phyloP scores from a whole-genome alignment of 208 protist genomes.

The Endotrypanum monterogeii region DNA sequence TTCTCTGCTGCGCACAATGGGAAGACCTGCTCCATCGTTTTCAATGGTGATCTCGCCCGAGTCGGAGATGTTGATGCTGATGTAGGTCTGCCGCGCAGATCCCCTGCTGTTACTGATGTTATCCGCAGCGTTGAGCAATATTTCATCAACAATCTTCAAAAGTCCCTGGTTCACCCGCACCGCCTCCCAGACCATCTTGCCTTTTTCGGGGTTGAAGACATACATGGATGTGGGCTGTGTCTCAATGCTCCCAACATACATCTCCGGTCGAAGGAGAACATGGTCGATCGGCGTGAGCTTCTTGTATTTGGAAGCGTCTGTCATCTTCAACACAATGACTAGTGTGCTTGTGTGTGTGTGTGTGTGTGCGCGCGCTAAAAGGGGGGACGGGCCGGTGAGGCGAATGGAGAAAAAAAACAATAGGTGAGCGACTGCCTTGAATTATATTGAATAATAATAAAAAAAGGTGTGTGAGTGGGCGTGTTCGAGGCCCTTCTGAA shows the following conservation, averaged over 20 bases:
- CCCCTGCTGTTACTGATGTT: conserved; percentile 90
- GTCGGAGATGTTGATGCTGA: conserved; percentile 92
- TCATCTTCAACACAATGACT: conserved; percentile 37
- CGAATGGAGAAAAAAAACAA: too few species aligned
- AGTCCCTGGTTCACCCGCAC: conserved; percentile 95
- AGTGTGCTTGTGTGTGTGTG: conserved; percentile 1
- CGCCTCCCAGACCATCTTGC: conserved; percentile 87
- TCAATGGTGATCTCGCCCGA: conserved; percentile 91
- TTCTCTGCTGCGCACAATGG: conserved; percentile 91
- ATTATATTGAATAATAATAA: too few species aligned
- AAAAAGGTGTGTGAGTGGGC: too few species aligned
- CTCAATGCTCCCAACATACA: conserved; percentile 97
- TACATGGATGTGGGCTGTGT: conserved; percentile 83
- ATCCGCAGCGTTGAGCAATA: conserved; percentile 98
- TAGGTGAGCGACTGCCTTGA: too few species aligned
- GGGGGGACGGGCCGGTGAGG: neutral
- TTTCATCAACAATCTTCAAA: conserved; percentile 99
- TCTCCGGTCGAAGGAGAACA: conserved; percentile 97
- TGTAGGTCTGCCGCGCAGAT: conserved; percentile 74
- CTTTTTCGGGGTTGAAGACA: conserved; percentile 85
- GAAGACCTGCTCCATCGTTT: conserved; percentile 96
- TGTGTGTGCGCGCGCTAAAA: neutral
- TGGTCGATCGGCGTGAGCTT: conserved; percentile 95
- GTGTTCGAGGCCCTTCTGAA: too few species aligned
- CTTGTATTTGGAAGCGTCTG: conserved; percentile 89